Base-by-base conservation (phyloP, 257 asterid species). In the Cordia subcordata region DNA sequence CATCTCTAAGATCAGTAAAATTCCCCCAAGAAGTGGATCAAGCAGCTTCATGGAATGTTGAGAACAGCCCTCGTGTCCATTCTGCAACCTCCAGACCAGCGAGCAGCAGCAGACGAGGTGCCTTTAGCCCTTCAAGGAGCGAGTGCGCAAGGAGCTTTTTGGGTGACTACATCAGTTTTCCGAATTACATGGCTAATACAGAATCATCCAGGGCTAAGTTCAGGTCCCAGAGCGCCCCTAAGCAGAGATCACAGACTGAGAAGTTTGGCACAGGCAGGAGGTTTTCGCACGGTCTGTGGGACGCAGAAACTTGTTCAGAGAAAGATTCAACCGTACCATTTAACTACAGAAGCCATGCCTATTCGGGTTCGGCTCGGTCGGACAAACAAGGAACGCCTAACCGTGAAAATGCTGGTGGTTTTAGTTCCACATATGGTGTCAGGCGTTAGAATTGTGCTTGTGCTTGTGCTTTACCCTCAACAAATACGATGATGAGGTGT, bases 201-300 rank as follows among this genome's bases (percentile, higher is more conserved):
- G 87, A 82, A 60, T 92, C 99, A 3, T 92, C 82, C 19, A 58
- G 75, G 59, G 96, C 99, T 17, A 92, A 92, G 73, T 75, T 76
- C 47, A 72, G 99, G 85, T 88, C 96, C 11, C 93, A 86, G 15
- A 92, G 96, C 18, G 99, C 92, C 27, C 96, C 99, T 3, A 92
- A 79, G 75, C 99, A 92, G 76, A 86, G 99, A 67, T 52, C 64
- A 73, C 92, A 81, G 65, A 18, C 70, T 17, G 96, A 81, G 67
- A 86, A 77, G 64, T 60, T 71, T 37, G 77, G 75, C 27, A n/a
- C 40, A 38, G 73, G 67, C 53, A 55, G 66, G 53, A 74, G 66
- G 38, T 65, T 55, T 46, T 59, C 74, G 23, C 71, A 57, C 0
- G 75, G 78, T 64, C 52, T 66, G 13, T 85, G 86, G 80, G 93